Base-by-base conservation (phyloP, 192 early-diverging fungal genomes). In the Coemansia reversa region DNA sequence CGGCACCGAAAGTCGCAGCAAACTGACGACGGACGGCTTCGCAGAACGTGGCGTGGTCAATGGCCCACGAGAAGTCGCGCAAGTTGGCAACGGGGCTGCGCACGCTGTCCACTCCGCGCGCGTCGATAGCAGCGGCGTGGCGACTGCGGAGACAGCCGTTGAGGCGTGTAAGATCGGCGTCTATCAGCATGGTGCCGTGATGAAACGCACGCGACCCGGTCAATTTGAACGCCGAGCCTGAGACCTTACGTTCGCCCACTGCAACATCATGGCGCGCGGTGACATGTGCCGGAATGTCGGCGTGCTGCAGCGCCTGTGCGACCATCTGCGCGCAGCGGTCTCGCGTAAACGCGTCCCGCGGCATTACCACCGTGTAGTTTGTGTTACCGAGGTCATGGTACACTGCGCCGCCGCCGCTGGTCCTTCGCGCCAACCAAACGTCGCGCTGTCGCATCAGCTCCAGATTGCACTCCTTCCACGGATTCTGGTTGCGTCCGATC, bases 131-230 rank as follows among this genome's bases (percentile, higher is more conserved):
- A 55, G 74, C 79, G 85, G 76, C 60, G 33, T 66, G 62, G 35
- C 32, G 50, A 68, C 76, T 76, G 54, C 78, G 76, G 48, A 92
- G 66, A 51, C 77, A 85, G 30, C 71, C 72, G 33, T 76, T 58
- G 29, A 91, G 77, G 11, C 74, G 63, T 20, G 56, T 51, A 53
- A 96, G 83, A 74, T 98, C 91, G 7, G 93, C 81, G 64, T 94
- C 88, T 57, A 99, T 97, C 39, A 99, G 78, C 97, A 99, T 97
- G 6, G 97, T 99, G 49, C 97, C 97, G 72, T 99, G 97, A 71
- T 97, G 95, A 68, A 96, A 97, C 3, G 95, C 91, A 55, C 91
- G 72, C 7, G 72, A 57, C 58, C 84, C 87, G 55, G 91, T 93
- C 54, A 99, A 71, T 61, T 95, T 94, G 85, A 91, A 99, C 5